Percentiles rank a stretch among this genome's conserved stretches.
phyloP scores from a whole-genome alignment of 257 asterid genomes.

The Henckelia pumila region DNA sequence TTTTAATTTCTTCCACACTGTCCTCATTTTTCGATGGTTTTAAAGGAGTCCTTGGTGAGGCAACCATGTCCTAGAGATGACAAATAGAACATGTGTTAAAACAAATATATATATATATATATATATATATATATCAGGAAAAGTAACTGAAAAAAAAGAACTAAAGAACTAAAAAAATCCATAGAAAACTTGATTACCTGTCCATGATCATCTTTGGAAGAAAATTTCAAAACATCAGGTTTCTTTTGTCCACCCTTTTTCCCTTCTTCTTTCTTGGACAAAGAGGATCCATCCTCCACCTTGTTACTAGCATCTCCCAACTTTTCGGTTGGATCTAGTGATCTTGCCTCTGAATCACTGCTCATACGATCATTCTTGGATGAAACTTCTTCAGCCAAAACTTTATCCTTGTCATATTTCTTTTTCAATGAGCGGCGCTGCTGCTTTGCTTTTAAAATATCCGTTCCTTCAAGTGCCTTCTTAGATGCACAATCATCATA shows the following conservation, averaged over 20 bases:
- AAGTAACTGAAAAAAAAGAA: conserved; percentile 21
- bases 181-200: conserved; percentile 37
- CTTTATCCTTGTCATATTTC: conserved; percentile 35
- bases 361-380: conserved; percentile 40
- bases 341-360: conserved; percentile 50
- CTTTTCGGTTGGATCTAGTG: conserved; percentile 33
- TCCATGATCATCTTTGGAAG: conserved; percentile 38
- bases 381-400: conserved; percentile 35
- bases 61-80: conserved; percentile 38
- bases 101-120: conserved; percentile 9
- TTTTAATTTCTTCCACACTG: conserved; percentile 50
- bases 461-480: conserved; percentile 36
- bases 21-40: conserved; percentile 48
- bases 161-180: conserved; percentile 9
- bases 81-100: conserved; percentile 12
- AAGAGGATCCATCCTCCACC: conserved; percentile 31
- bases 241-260: conserved; percentile 38
- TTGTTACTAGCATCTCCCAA: conserved; percentile 33
- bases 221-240: too few species aligned
- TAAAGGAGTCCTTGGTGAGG: conserved; percentile 47
- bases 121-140: conserved; percentile 12
- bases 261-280: conserved; percentile 35
- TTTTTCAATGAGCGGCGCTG: conserved; percentile 29
- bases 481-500: conserved; percentile 25
- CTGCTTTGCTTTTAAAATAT: conserved; percentile 32